These are phyloP conservation scores for Chloranthus sessilifolius DNA, from an alignment of 164 flowering plant species.

Conservation along the genomic window DNA sequence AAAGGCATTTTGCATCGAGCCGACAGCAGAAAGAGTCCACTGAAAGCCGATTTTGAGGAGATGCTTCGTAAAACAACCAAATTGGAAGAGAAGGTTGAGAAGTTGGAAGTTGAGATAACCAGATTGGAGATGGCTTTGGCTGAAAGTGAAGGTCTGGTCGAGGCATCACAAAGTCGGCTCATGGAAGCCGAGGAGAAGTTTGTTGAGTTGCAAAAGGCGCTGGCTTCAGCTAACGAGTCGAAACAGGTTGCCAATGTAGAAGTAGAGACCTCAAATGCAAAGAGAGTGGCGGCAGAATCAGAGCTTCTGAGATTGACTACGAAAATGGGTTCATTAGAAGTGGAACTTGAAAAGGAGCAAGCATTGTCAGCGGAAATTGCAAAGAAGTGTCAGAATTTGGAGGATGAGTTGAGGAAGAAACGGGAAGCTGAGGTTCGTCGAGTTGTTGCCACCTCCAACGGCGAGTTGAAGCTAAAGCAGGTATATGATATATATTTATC, in stretches of 20 bases:
- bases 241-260: conserved; percentile 25
- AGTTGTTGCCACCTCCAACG: conserved; percentile 24
- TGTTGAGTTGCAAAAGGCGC: conserved; percentile 40
- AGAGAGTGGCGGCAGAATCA: conserved; percentile 30
- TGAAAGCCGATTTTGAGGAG: conserved; percentile 42
- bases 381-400: conserved; percentile 38
- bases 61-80: conserved; percentile 29
- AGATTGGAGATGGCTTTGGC: conserved; percentile 36
- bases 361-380: conserved; percentile 32
- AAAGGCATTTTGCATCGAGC: too few relatives aligned
- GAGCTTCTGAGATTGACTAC: conserved; percentile 33
- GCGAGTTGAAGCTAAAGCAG: conserved; percentile 58
- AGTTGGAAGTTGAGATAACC: conserved; percentile 36
- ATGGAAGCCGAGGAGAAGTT: conserved; percentile 38
- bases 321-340: conserved; percentile 39
- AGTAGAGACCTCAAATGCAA: conserved; percentile 6
- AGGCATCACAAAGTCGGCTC: conserved; percentile 29
- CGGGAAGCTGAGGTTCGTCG: conserved; percentile 34
- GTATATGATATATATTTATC: too few relatives aligned
- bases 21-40: too few relatives aligned
- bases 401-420: conserved; percentile 40
- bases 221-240: conserved; percentile 34
- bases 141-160: conserved; percentile 25
- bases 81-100: conserved; percentile 34
- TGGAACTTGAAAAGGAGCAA: conserved; percentile 42